These are phyloP conservation scores for Scytalidium lignicola DNA, from an alignment of 2,329 filamentous ascomycete species.

Conservation along the genomic window DNA sequence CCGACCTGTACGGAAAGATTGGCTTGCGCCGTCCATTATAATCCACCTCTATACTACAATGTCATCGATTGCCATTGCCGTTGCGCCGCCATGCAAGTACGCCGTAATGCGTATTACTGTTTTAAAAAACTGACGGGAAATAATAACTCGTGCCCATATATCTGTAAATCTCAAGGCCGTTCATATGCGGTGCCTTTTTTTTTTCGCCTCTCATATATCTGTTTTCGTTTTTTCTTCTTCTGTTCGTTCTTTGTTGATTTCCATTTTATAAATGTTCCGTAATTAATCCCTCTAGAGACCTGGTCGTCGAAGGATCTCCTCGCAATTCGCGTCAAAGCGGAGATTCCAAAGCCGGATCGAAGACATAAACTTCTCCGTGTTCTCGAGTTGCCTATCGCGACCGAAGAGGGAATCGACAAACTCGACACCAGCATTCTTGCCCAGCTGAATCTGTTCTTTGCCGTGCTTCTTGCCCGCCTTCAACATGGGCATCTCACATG, in stretches of 20 bases:
- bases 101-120: background rate
- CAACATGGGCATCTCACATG: slow-evolving; percentile 93
- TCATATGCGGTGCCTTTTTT: background rate
- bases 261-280: background rate
- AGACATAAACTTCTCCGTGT: slow-evolving; percentile 90
- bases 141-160: background rate
- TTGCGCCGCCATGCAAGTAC: background rate
- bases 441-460: slow-evolving; percentile 67
- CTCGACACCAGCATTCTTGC: slow-evolving; percentile 87
- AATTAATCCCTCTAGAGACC: slow-evolving; percentile 16
- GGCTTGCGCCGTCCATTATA: background rate
- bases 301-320: slow-evolving; percentile 70
- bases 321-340: slow-evolving; percentile 93
- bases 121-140: background rate
- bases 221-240: background rate
- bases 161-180: background rate
- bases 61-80: background rate
- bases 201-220: background rate
- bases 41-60: background rate
- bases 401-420: slow-evolving; percentile 97
- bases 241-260: background rate
- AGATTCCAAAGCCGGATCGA: slow-evolving; percentile 83
- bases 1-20: background rate
- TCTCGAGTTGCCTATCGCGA: slow-evolving; percentile 80
- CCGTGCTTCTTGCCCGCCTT: slow-evolving; percentile 72